A percentile compares a stretch with the other conserved stretches of the same genome.
Conservation (phyloP, 371 early-diverging fungal species). For the Syncephalastrum monosporum region DNA sequence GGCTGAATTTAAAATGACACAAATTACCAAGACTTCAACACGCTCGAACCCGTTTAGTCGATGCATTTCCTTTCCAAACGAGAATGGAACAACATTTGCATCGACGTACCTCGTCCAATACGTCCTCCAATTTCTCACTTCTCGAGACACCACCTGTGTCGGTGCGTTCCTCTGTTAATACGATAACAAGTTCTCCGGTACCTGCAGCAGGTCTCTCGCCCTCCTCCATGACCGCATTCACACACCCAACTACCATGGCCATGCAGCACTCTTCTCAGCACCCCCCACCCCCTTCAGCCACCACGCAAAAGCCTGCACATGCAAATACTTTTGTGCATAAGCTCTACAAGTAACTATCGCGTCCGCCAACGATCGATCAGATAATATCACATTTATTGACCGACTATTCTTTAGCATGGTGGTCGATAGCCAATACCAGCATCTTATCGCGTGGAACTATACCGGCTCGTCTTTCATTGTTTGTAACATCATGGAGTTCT, state of each 20-base stretch:
- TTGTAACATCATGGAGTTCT: constrained; percentile 87
- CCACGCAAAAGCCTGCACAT: constrained; percentile 16
- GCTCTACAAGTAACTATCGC: constrained; percentile 17
- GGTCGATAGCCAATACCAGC: constrained; percentile 72
- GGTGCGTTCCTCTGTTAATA: constrained; percentile 8
- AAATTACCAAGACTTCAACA: constrained; percentile 7
- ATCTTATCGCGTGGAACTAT: constrained; percentile 81
- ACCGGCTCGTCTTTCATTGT: constrained; percentile 89
- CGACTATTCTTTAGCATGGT: constrained; percentile 64
- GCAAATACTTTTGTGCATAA: constrained; percentile 25
- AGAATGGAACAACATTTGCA: constrained; percentile 13
- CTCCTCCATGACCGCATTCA: no score
- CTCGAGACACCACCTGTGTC: constrained; percentile 9
- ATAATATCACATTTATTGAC: background rate
- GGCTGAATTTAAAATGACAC: constrained; percentile 16
- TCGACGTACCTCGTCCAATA: constrained; percentile 12
- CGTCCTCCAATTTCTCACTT: constrained; percentile 8
- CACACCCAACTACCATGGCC: no score
- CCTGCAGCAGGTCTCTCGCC: no score
- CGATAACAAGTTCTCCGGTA: no score
- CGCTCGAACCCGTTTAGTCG: constrained; percentile 10
- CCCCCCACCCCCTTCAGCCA: background rate
- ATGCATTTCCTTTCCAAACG: constrained; percentile 9
- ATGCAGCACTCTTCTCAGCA: no score
- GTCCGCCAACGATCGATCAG: background rate